These are phyloP conservation scores for Penicillium crustosum DNA, from an alignment of 2,329 filamentous ascomycete genomes.

Conservation along the genomic window DNA sequence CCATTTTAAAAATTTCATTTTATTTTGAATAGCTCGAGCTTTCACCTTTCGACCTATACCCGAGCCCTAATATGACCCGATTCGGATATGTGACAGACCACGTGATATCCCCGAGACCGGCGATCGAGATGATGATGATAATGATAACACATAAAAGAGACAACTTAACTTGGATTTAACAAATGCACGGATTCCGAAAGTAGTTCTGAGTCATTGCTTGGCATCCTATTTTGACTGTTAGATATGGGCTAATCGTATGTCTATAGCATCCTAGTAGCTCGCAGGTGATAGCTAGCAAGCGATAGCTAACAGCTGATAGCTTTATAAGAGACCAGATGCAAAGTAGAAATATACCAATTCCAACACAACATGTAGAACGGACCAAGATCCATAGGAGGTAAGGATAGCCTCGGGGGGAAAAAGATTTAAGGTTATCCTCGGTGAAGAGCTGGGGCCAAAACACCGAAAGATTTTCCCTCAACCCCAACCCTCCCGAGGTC, in stretches of 20 bases:
- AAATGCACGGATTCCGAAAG: not conserved
- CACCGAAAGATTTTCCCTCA: constrained; percentile 17
- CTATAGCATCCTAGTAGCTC: not conserved
- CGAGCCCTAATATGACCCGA: not conserved
- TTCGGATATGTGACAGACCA: not conserved
- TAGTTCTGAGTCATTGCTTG: not conserved
- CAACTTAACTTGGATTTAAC: not conserved
- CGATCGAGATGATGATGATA: not conserved
- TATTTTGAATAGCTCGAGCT: not conserved
- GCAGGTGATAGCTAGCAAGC: not conserved
- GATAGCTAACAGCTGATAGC: not conserved
- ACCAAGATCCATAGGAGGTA: not conserved
- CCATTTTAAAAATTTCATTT: not conserved
- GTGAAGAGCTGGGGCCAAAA: constrained; percentile 20
- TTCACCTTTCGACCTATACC: not conserved
- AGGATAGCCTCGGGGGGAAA: not conserved
- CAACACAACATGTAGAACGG: no score
- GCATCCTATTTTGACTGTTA: not conserved
- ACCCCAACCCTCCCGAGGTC: constrained; percentile 8
- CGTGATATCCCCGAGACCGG: constrained; percentile 1
- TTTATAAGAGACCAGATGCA: not conserved
- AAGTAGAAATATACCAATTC: not conserved
- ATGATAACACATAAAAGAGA: not conserved
- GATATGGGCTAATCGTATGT: not conserved
- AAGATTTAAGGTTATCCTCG: constrained; percentile 21